Evolutionary conservation across 768 basidiomycete species (phyloP), one percentile per base, ranked within the genome.

Genomic region (Russula griseocarnosa): DNA sequence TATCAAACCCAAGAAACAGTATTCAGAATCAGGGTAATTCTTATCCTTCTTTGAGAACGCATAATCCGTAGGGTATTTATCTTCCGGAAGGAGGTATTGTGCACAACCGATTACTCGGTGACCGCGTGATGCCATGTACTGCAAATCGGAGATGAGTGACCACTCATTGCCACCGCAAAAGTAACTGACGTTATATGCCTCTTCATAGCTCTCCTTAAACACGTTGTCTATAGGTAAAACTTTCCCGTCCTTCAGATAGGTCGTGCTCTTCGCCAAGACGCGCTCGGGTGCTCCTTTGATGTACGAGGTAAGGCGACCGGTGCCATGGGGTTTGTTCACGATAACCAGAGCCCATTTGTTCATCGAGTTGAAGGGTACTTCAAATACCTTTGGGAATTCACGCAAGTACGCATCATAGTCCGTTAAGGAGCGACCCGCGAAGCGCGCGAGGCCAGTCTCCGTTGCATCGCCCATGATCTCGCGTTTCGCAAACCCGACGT

Each of bases 81-180:
- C 77, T 42, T 75, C 77, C 3, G 81, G 76, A 54, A 87, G 81
- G 20, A 86, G 79, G 20, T 73, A 71, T 67, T 86, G 86, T 2
- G 86, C 86, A 69, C 85, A 86, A n/a, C 84, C 86, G 61, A 88
- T 88, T 51, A 86, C 86, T 47, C 86, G 83, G 70, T 88, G 86
- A 20, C 86, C 86, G 64, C 86, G 78, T n/a, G 86, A 86, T 0
- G 86, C 86, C 86, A 88, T 88, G 72, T 88, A 88, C 85, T 87
- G 65, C 28, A 51, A 5, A 53, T 6, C 14, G 42, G 3, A 47
- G 40, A 47, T 62, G 32, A 53, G 50, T 32, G 24, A 52, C 9
- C 10, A 32, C 42, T 24, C 38, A 54, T 20, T 8, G 55, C 11
- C 24, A 16, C 22, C 28, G 20, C 18, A 44, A 57, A 24, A 36